Evolutionary conservation across 2,329 filamentous ascomycete species (phyloP).

Genomic region (Pyrenochaeta sp.): DNA sequence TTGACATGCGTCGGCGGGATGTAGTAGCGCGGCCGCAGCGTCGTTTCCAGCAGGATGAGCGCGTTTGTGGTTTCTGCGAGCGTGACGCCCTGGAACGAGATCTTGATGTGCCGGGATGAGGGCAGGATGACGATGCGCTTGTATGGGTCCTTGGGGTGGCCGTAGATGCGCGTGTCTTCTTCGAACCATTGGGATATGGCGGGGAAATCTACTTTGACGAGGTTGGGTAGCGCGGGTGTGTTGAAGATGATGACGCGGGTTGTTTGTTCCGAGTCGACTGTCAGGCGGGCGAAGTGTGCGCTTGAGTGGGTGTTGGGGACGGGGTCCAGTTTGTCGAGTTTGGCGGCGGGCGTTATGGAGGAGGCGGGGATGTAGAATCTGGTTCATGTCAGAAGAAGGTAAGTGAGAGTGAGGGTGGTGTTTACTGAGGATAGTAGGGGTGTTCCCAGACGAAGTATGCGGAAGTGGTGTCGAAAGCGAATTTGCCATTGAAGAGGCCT

Average conservation of each 20-base stretch:
- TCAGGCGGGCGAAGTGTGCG: slow-evolving; percentile 31
- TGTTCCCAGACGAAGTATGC: slow-evolving; percentile 50
- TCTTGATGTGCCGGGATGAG: slow-evolving; percentile 61
- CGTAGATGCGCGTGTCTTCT: slow-evolving; percentile 65
- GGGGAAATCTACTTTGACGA: slow-evolving; percentile 42
- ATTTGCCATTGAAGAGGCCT: slow-evolving; percentile 41
- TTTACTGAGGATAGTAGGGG: slow-evolving; percentile 44
- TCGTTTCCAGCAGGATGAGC: slow-evolving; percentile 67
- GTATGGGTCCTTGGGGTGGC: slow-evolving; percentile 73
- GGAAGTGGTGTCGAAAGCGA: slow-evolving; percentile 41
- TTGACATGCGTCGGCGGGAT: slow-evolving; percentile 62
- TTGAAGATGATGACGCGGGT: slow-evolving; percentile 39
- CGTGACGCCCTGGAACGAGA: slow-evolving; percentile 57
- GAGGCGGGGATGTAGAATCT: slow-evolving; percentile 41
- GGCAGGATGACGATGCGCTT: slow-evolving; percentile 69
- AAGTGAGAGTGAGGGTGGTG: no score
- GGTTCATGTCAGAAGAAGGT: background rate
- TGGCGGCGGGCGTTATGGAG: slow-evolving; percentile 26
- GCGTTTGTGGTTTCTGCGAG: slow-evolving; percentile 55
- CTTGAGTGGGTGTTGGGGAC: slow-evolving; percentile 26
- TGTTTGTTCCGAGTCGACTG: slow-evolving; percentile 23
- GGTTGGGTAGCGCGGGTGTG: slow-evolving; percentile 24
- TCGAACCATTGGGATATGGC: slow-evolving; percentile 60
- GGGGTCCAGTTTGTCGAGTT: slow-evolving; percentile 14
- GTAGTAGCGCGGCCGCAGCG: slow-evolving; percentile 67